Base-by-base conservation (phyloP, 83 land plant genomes). In the Picea engelmannii region DNA sequence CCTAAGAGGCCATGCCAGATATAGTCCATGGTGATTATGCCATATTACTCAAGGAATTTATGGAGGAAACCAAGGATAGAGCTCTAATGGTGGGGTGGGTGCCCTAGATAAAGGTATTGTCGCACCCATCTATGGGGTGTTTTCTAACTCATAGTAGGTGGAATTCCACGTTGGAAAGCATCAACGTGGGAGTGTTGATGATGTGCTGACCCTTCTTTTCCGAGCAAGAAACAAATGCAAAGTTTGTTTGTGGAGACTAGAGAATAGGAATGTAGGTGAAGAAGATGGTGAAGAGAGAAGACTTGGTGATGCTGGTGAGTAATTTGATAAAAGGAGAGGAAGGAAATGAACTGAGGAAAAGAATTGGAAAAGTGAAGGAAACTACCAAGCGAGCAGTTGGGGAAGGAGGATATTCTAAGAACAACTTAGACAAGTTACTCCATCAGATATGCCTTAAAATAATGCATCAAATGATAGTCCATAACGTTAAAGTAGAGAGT, bases 241-340 rank as follows among this genome's bases (percentile, higher is more conserved):
- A 65, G 25, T 83, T 68, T 8, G 16, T 38, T 27, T 79, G 78
- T 62, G n/a, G 1, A 18, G 68, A 69, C 16, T 82, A 73, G 80
- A 40, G 73, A 15, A 49, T 63, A 11, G 70, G 70, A 35, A 7
- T 74, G 23, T 74, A 76, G 27, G 35, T 68, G 16, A 58, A 49
- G 11, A 76, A 58, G 4, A 61, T 78, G 4, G 84, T 84, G 2
- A 75, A 76, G 8, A 74, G 61, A 27, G 16, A 25, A 4, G 84
- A 80, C 64, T 63, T 83, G 7, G 84, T 59, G 4, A 71, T 24
- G 24, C 21, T 80, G 61, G 82, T 89, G 9, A 84, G 67, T 78
- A 80, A 75, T 35, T 27, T 86, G 61, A 84, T 89, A 86, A 84
- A 23, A 80, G 89, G 82, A 21, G 82, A 79, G 16, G 74, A 68